phyloP scores from a whole-genome alignment of 352 stramenopile genomes.

The Saprolegnia parasitica region DNA sequence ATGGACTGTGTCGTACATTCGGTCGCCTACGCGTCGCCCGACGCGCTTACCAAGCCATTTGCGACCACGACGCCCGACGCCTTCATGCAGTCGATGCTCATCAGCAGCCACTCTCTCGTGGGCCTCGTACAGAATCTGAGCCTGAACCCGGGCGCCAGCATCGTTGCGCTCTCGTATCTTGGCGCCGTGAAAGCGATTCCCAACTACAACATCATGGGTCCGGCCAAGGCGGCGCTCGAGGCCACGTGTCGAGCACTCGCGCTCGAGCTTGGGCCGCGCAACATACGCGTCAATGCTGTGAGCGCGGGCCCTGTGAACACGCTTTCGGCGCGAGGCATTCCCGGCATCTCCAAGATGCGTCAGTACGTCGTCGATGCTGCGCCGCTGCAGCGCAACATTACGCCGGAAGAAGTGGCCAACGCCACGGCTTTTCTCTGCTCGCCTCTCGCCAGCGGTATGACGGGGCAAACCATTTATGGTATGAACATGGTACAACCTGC shows the following conservation, averaged over 20 bases:
- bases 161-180: conserved; percentile 86
- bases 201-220: conserved; percentile 91
- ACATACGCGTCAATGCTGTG: conserved; percentile 88
- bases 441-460: conserved; percentile 67
- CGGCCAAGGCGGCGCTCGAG: conserved; percentile 87
- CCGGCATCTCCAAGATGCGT: conserved; percentile 82
- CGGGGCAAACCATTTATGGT: conserved; percentile 88
- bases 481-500: too few species aligned
- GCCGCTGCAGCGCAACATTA: conserved; percentile 68
- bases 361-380: conserved; percentile 61
- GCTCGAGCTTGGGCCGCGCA: conserved; percentile 61
- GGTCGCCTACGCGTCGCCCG: conserved; percentile 80
- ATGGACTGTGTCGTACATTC: conserved; percentile 88
- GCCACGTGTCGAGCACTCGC: conserved; percentile 77
- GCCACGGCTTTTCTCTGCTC: conserved; percentile 76
- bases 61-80: conserved; percentile 43
- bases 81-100: conserved; percentile 75
- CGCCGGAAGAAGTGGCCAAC: conserved; percentile 68
- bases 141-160: conserved; percentile 46
- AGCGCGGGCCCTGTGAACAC: conserved; percentile 89
- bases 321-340: conserved; percentile 85
- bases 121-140: conserved; percentile 36
- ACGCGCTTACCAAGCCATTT: conserved; percentile 61
- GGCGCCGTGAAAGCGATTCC: conserved; percentile 75
- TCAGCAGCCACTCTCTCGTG: conserved; percentile 89